phyloP scores from a whole-genome alignment of 2,329 filamentous ascomycete genomes.

The Diaporthe caulivora region DNA sequence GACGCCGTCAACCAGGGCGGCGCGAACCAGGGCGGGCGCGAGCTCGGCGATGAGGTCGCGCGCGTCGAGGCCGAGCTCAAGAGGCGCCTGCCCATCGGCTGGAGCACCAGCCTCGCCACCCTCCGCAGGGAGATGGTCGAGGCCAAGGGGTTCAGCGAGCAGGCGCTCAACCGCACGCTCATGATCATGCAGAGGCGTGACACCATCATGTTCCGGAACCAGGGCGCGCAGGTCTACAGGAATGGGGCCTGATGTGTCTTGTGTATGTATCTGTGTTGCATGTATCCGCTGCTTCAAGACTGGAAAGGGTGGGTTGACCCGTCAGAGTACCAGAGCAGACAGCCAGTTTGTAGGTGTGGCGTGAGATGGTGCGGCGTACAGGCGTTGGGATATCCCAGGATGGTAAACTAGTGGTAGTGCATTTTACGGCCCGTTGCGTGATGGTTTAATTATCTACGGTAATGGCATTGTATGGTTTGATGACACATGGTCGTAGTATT shows the following conservation, averaged over 20 bases:
- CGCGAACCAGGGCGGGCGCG: constrained; percentile 81
- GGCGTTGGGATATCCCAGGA: constrained; percentile 35
- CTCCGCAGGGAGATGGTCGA: constrained; percentile 92
- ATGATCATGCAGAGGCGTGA: constrained; percentile 89
- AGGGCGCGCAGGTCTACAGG: constrained; percentile 80
- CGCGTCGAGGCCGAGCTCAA: constrained; percentile 92
- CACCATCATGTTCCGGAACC: constrained; percentile 84
- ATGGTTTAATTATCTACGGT: constrained; percentile 15
- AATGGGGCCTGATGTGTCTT: constrained; percentile 70
- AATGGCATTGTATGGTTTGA: constrained; percentile 8
- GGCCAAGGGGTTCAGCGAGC: constrained; percentile 89
- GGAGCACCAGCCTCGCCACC: constrained; percentile 91
- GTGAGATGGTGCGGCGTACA: constrained; percentile 24
- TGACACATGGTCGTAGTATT: neutral
- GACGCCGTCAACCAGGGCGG: constrained; percentile 94
- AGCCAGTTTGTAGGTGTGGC: neutral
- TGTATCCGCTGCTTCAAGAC: neutral
- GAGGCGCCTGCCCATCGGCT: constrained; percentile 90
- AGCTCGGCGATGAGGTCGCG: constrained; percentile 89
- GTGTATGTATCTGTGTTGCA: neutral
- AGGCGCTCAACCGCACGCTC: constrained; percentile 84
- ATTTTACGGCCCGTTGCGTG: constrained; percentile 21
- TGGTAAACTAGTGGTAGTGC: constrained; percentile 5
- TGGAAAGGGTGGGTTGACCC: neutral
- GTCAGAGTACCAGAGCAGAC: neutral